Evolutionary conservation across 352 stramenopile species (phyloP), one percentile per base, ranked within the genome.

Genomic region (Globisporangium viniferum): DNA sequence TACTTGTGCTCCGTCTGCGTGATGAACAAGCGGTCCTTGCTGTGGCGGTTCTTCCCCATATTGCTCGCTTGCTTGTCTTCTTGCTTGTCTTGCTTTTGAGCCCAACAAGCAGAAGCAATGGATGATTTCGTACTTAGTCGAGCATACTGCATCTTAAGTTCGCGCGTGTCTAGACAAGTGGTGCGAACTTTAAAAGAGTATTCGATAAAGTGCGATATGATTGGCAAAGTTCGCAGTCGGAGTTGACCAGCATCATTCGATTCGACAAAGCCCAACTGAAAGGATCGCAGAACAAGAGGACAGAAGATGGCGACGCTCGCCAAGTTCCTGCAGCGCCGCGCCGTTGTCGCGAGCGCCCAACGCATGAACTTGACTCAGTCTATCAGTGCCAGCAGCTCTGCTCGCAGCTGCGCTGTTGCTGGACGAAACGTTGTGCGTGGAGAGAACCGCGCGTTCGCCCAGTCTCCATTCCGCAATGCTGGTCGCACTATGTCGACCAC

Each of bases 1-100:
- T 93, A 91, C 78, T 95, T 97, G 84, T 96, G 93, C 88, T 98
- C 88, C 29, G 86, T 93, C 73, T 92, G 85, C 41, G 88, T 96
- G 76, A 96, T 86, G 74, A 95, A 97, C 66, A 97, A 69, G 53
- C 88, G 81, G 76, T 97, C 90, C 66, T 97, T 96, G 72, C 81
- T 93, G 77, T 97, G 90, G 46, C 89, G 90, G 66, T 97, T 97
- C 85, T 97, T 97, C 71, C 90, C 89, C 90, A 97, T 54, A 10
- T 49, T 54, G 14, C 35, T 35, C 36, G 36, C 44, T 24, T 7
- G 31, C 33, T n/a, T 27, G 5, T 4, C 41, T 57, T 14, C 39
- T 64, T 27, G 49, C 12, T 31, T 6, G 20, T 33, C 12, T 46
- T 6, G 20, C 18, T 4, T 20, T 51, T 51, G 44, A 12, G 44